Percentiles rank a stretch among this genome's conserved stretches.
Evolutionary conservation across 192 early-diverging fungal species (phyloP).

Genomic region (Coemansia erecta): DNA sequence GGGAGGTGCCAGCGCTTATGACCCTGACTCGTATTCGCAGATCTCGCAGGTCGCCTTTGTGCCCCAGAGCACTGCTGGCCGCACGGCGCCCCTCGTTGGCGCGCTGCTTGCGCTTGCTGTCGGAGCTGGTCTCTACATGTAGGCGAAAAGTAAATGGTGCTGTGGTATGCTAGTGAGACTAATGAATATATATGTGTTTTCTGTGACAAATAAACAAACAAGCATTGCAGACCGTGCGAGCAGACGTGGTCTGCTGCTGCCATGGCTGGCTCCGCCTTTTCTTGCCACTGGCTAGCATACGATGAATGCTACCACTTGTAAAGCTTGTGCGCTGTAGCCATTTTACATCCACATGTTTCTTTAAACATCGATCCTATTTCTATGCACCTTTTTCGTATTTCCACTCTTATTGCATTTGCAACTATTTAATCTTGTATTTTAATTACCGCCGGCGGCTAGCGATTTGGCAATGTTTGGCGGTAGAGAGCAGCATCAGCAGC

Average conservation of each 20-base stretch:
- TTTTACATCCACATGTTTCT: too few species aligned
- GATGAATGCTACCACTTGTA: too few species aligned
- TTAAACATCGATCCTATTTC: background rate
- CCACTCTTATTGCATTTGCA: background rate
- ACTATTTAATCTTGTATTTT: background rate
- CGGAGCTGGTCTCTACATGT: slow-evolving; percentile 5
- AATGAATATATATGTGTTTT: too few species aligned
- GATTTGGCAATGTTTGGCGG: slow-evolving; percentile 9
- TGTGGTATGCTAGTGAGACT: too few species aligned
- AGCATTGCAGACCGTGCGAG: background rate
- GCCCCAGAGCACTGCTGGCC: slow-evolving; percentile 13
- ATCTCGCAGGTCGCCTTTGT: slow-evolving; percentile 36
- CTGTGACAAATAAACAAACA: too few species aligned
- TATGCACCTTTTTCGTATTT: too few species aligned
- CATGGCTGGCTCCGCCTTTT: too few species aligned
- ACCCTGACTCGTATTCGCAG: slow-evolving; percentile 20
- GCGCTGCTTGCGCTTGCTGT: slow-evolving; percentile 20
- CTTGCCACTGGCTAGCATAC: too few species aligned
- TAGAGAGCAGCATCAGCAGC: background rate
- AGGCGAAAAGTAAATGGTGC: background rate
- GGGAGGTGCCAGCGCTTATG: background rate
- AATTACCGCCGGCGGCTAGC: too few species aligned
- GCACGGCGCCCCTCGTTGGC: slow-evolving; percentile 9
- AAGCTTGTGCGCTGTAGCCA: too few species aligned
- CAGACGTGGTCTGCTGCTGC: too few species aligned